Conservation (phyloP, 768 basidiomycete genomes). For the Rhodotorula taiwanensis region DNA sequence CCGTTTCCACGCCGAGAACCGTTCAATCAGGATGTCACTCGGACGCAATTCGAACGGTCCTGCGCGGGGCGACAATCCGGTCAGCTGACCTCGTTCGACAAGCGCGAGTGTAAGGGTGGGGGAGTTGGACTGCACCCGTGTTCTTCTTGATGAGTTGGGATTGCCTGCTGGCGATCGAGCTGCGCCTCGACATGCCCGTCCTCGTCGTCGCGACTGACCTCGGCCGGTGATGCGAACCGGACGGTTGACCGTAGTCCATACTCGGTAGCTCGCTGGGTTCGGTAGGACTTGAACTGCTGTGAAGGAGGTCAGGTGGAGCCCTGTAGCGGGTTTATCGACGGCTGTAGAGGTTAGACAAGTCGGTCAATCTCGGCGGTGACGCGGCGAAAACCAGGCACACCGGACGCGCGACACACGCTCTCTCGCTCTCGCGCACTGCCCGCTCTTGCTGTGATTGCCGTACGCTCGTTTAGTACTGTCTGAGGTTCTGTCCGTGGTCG, state of each 20-base stretch:
- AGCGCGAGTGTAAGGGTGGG: neutral
- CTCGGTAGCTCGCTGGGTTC: too few species aligned
- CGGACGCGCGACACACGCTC: too few species aligned
- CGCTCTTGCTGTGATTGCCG: too few species aligned
- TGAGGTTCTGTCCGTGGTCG: too few species aligned
- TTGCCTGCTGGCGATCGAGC: conserved; percentile 67
- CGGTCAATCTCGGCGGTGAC: too few species aligned
- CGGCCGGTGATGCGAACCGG: conserved; percentile 9
- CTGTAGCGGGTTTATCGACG: too few species aligned
- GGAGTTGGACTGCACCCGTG: conserved; percentile 46
- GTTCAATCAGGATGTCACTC: conserved; percentile 92
- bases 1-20: conserved; percentile 43
- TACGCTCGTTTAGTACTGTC: too few species aligned
- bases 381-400: too few species aligned
- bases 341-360: too few species aligned
- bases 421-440: too few species aligned
- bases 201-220: conserved; percentile 15
- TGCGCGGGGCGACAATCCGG: neutral
- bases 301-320: too few species aligned
- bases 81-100: neutral
- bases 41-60: conserved; percentile 55
- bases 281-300: too few species aligned
- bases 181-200: conserved; percentile 53
- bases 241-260: conserved; percentile 14
- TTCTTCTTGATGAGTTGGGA: conserved; percentile 93